Conservation (phyloP, 2,329 filamentous ascomycete genomes). For the Zymoseptoria tritici region DNA sequence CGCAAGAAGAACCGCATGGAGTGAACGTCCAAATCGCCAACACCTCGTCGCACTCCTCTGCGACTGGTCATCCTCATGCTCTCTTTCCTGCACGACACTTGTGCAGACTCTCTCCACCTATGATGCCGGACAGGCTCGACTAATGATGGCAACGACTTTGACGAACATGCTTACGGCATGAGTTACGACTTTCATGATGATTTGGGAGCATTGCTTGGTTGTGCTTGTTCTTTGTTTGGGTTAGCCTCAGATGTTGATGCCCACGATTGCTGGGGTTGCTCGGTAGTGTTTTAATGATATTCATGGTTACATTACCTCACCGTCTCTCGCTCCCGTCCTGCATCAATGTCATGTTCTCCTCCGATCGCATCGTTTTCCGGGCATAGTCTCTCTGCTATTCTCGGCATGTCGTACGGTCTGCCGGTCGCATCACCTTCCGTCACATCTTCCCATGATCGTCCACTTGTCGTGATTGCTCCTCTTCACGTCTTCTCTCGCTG, state of each 20-base stretch:
- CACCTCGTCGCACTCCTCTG: background rate
- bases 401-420: too few relatives aligned
- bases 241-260: background rate
- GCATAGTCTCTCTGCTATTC: too few relatives aligned
- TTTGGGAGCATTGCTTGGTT: background rate
- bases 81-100: background rate
- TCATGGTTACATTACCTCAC: background rate
- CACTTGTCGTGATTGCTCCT: background rate
- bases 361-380: too few relatives aligned
- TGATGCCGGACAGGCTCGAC: background rate
- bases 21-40: background rate
- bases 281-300: background rate
- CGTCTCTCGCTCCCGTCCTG: background rate
- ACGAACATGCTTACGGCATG: background rate
- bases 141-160: background rate
- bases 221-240: background rate
- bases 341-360: too few relatives aligned
- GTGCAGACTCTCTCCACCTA: background rate
- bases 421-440: too few relatives aligned
- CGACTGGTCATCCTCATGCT: background rate
- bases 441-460: background rate
- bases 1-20: slow-evolving; percentile 2
- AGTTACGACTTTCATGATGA: background rate
- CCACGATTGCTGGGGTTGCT: background rate
- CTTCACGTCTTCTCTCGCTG: too few relatives aligned